Percentiles rank a stretch among this genome's conserved stretches.
These are phyloP conservation scores for Rubroboletus satanas DNA, from an alignment of 768 basidiomycete species.

Conservation along the genomic window DNA sequence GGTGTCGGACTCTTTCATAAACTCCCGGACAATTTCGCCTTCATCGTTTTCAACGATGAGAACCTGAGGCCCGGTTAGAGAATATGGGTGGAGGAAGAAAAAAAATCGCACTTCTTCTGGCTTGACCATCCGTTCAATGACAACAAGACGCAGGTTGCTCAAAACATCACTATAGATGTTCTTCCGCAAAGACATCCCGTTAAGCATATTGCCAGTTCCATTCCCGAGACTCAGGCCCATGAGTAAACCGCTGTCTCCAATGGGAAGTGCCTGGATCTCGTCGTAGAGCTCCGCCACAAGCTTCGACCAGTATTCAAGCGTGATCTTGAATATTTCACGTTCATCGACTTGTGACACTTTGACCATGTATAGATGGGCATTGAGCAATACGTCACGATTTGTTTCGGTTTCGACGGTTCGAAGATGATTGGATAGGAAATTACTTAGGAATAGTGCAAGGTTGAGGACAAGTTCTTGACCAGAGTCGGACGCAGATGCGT, in stretches of 20 bases:
- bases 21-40: conserved; percentile 98
- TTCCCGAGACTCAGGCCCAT: conserved; percentile 84
- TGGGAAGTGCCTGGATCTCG: conserved; percentile 89
- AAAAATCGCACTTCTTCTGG: conserved; percentile 81
- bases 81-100: neutral
- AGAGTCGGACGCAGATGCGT: conserved; percentile 81
- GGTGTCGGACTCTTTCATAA: conserved; percentile 98
- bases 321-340: conserved; percentile 99
- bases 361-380: conserved; percentile 97
- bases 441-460: conserved; percentile 93
- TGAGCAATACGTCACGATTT: conserved; percentile 89
- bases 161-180: conserved; percentile 95
- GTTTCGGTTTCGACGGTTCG: conserved; percentile 89
- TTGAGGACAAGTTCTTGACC: conserved; percentile 98
- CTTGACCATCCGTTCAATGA: conserved; percentile 99
- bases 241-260: conserved; percentile 78
- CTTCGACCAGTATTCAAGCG: conserved; percentile 95
- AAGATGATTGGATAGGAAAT: conserved; percentile 92
- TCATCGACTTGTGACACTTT: conserved; percentile 98
- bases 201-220: conserved; percentile 62
- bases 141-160: conserved; percentile 88
- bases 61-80: conserved; percentile 50
- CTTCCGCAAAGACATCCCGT: conserved; percentile 80
- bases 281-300: conserved; percentile 96
- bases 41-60: conserved; percentile 99